Evolutionary conservation across 257 asterid genomes (phyloP), one percentile per base, ranked within the genome.

Genomic region (Eustoma russellianum): DNA sequence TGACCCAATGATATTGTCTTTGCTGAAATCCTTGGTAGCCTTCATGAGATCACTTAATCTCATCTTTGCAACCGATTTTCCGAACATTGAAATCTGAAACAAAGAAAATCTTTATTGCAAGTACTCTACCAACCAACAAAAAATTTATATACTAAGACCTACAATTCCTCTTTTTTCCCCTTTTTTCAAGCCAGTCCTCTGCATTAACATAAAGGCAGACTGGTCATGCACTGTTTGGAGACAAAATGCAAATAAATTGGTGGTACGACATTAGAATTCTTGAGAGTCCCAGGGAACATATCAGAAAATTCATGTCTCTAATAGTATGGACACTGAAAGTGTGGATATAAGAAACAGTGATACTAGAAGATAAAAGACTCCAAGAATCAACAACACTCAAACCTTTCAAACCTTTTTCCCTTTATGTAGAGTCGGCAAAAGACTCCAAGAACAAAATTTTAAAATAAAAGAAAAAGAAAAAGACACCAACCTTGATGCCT

Each of bases 41-140:
- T 67, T 71, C 77, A 70, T 64, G 16, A 75, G 65, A 66, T 75
- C 81, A 43, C 55, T 71, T 56, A 75, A 58, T 43, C 69, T 75
- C 81, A 75, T 75, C 61, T 71, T 75, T 11, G 78, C 61, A 53
- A 63, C 67, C 1, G 77, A 75, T 61, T 67, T 71, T 57, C 71
- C 81, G 15, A 75, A 75, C 75, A 64, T 61, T 1, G 73, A 71
- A 43, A 75, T 72, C 81, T 75, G 78, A 17, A 75, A 60, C 30
- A 17, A 53, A 59, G 51, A 41, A 24, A 28, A 17, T 46, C 11
- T 1, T 38, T 6, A 19, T 40, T 34, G 33, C 52, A 57, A 56
- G 17, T 24, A 14, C 49, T 2, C 17, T 38, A 38, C 12, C 12
- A 38, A 38, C 43, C 12, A 38, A 38, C 9, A 10, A 2, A 11